Evolutionary conservation across 106 monocot genomes (phyloP), one percentile per base, ranked within the genome.

Genomic region (Triglochin maritima): DNA sequence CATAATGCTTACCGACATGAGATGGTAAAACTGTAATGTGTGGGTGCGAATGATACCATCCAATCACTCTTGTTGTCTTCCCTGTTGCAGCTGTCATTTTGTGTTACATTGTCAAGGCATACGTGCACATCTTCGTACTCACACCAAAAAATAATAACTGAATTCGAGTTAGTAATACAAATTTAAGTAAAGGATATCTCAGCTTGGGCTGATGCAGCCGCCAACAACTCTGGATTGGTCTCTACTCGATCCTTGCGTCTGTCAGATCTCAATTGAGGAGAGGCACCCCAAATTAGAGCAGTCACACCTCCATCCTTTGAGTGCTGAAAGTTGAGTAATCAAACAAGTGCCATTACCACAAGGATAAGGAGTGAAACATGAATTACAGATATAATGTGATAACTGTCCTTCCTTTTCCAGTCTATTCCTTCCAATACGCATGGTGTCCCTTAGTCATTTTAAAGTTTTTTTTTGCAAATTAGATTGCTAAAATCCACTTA

Each of bases 1-100:
- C 78, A 10, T 46, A 63, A 11, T 16, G 55, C 50, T 58, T 87
- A 95, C 90, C 95, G 60, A 95, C 87, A 72, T 90, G 90, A 52
- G 95, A 95, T 69, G 95, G 95, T 57, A 90, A 82, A 64, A 95
- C 95, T 17, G 95, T 95, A 64, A 87, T 87, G 60, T 95, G 95
- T 57, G 95, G 95, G 80, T 95, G 95, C 62, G 95, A 95, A 77
- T 95, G 95, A 73, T 95, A 95, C 95, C 95, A 95, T 17, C 95
- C 95, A 65, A 95, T 95, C 58, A 95, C 95, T 71, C 95, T 79
- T 57, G 95, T 95, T 46, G 87, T 90, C 63, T 73, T 74, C 56
- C 95, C 95, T 47, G 86, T 85, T 60, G 79, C 78, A 29, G 49
- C 45, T 62, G 95, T 85, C 83, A 95, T 80, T 64, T 57, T 85